These are phyloP conservation scores for Exophiala viscosa DNA, from an alignment of 2,329 filamentous ascomycete genomes.

Conservation along the genomic window DNA sequence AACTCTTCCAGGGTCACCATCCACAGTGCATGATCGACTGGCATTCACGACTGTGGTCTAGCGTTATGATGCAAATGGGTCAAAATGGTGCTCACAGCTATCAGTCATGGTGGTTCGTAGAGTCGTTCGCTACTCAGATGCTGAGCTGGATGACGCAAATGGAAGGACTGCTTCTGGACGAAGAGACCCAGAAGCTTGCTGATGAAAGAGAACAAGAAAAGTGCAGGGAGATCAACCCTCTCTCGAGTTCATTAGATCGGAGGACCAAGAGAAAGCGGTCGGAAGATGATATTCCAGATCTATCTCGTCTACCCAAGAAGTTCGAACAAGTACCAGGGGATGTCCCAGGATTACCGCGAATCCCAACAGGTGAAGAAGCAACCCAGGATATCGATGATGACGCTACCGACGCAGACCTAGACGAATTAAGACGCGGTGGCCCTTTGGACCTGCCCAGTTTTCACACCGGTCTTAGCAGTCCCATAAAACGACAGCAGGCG, in stretches of 20 bases:
- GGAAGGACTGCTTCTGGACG: constrained; percentile 26
- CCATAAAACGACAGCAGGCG: constrained; percentile 18
- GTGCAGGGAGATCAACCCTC: constrained; percentile 12
- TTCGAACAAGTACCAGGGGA: background rate
- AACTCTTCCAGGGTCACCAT: constrained; percentile 40
- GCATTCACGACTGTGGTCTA: constrained; percentile 43
- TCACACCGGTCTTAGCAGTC: constrained; percentile 26
- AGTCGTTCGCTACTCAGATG: constrained; percentile 28
- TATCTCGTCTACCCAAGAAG: constrained; percentile 12
- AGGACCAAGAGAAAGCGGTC: constrained; percentile 21
- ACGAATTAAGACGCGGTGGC: constrained; percentile 25
- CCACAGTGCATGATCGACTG: constrained; percentile 45
- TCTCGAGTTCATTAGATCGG: constrained; percentile 1
- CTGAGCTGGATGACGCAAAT: constrained; percentile 29
- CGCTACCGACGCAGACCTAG: constrained; percentile 26
- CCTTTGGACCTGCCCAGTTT: constrained; percentile 28
- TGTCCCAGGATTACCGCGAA: constrained; percentile 12
- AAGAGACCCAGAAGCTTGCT: constrained; percentile 21
- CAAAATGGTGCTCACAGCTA: constrained; percentile 45
- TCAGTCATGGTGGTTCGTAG: constrained; percentile 44
- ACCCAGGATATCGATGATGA: constrained; percentile 17
- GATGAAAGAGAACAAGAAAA: constrained; percentile 27
- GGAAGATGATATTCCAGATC: constrained; percentile 13
- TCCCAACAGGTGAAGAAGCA: constrained; percentile 1
- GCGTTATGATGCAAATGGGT: constrained; percentile 43